Evolutionary conservation across 2,329 filamentous ascomycete genomes (phyloP).

Genomic region (Curvularia lunata): DNA sequence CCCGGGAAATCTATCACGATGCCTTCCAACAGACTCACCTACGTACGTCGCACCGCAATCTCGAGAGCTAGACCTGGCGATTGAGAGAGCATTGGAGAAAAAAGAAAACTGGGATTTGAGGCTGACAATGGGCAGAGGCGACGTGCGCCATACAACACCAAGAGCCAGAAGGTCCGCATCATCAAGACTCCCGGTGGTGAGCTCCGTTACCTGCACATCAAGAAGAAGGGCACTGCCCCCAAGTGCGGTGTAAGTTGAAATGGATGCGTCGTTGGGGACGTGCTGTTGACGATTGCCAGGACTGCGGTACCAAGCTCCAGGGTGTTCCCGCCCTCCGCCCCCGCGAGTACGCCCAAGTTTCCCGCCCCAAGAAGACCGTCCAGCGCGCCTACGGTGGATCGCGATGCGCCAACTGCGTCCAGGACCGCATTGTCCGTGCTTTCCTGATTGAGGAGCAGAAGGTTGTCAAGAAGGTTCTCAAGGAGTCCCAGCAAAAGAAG

Average conservation of each 20-base stretch:
- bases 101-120: constrained; percentile 11
- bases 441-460: constrained; percentile 99
- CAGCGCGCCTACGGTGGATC: constrained; percentile 96
- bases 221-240: constrained; percentile 97
- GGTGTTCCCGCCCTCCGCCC: constrained; percentile 98
- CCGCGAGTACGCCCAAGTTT: constrained; percentile 96
- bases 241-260: constrained; percentile 70
- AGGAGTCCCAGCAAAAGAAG: constrained; percentile 90
- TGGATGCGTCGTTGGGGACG: not conserved
- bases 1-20: constrained; percentile 55
- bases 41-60: constrained; percentile 54
- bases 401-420: constrained; percentile 97
- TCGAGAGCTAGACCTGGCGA: constrained; percentile 15
- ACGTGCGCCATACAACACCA: constrained; percentile 85
- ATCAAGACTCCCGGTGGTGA: constrained; percentile 86
- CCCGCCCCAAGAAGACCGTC: constrained; percentile 99
- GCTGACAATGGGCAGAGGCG: constrained; percentile 57
- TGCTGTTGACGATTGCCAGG: constrained; percentile 62
- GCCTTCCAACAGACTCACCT: constrained; percentile 62
- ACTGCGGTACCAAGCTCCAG: constrained; percentile 96
- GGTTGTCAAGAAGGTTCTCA: constrained; percentile 99
- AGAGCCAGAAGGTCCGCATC: constrained; percentile 89
- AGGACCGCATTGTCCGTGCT: constrained; percentile 95
- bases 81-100: constrained; percentile 6
- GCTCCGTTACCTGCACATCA: constrained; percentile 97